These are phyloP conservation scores for Plasmodium gonderi DNA, from an alignment of 169 alveolate species.

Conservation along the genomic window DNA sequence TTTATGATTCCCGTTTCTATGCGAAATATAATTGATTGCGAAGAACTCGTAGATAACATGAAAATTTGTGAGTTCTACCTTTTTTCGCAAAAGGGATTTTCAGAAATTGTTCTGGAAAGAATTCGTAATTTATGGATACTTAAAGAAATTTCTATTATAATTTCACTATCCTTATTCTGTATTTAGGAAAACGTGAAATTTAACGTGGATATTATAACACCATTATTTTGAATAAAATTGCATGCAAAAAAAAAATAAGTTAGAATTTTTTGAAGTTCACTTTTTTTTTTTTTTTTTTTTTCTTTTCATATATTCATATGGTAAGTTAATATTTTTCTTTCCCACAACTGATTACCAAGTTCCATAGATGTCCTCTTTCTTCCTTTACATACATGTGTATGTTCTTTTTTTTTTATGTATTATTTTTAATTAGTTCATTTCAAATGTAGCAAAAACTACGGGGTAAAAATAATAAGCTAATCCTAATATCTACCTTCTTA, in stretches of 20 bases:
- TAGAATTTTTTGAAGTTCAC: neutral
- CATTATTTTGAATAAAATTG: no score
- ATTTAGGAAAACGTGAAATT: no score
- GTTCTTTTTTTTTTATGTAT: neutral
- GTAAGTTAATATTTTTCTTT: neutral
- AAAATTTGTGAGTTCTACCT: neutral
- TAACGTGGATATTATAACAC: no score
- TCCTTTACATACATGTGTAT: neutral
- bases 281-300: neutral
- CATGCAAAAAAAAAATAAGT: neutral
- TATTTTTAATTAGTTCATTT: neutral
- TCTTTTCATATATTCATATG: no score
- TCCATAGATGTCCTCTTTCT: neutral
- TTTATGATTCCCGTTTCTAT: neutral
- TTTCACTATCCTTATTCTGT: no score
- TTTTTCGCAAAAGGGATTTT: neutral
- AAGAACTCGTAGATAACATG: neutral
- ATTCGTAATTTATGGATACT: no score
- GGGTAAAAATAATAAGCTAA: neutral
- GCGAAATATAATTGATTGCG: neutral
- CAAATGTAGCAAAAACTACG: neutral
- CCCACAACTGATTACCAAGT: neutral
- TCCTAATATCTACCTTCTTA: no score
- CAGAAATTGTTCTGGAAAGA: neutral
- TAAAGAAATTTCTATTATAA: no score